Conservation (phyloP, 208 protist species). For the Trypanosoma melophagium region DNA sequence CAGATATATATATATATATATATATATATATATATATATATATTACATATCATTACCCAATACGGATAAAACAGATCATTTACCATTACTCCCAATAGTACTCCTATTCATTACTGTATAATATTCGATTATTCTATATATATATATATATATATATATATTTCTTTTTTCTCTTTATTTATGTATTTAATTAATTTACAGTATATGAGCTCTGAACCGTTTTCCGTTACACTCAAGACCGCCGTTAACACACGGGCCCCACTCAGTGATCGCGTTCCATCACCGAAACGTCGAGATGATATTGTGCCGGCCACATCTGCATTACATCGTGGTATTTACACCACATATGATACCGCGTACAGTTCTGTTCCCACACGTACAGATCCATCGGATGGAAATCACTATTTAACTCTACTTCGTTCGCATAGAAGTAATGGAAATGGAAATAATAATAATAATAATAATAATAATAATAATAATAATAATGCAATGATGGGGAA, state of each 20-base stretch:
- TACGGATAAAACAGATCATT: too few relatives aligned
- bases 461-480: not conserved
- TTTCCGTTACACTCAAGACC: conserved; percentile 55
- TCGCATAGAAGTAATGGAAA: not conserved
- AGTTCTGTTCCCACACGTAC: conserved; percentile 9
- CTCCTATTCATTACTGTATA: too few relatives aligned
- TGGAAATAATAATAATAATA: not conserved
- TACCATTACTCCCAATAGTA: too few relatives aligned
- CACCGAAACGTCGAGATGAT: conserved; percentile 33
- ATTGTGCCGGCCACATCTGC: conserved; percentile 23
- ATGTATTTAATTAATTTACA: too few relatives aligned
- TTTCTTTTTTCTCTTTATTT: too few relatives aligned
- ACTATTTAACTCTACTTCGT: conserved; percentile 21
- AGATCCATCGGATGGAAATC: conserved; percentile 14
- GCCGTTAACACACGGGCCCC: conserved; percentile 70
- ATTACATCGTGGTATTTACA: conserved; percentile 59
- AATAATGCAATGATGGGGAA: not conserved
- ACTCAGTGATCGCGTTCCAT: conserved; percentile 42
- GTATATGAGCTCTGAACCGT: conserved; percentile 10
- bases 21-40: too few relatives aligned
- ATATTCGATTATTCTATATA: not conserved
- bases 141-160: conserved; percentile 12
- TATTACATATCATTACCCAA: too few relatives aligned
- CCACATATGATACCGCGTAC: conserved; percentile 75
- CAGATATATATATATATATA: too few relatives aligned